Evolutionary conservation across 2,329 filamentous ascomycete species (phyloP).

Genomic region (Balansia obtecta): DNA sequence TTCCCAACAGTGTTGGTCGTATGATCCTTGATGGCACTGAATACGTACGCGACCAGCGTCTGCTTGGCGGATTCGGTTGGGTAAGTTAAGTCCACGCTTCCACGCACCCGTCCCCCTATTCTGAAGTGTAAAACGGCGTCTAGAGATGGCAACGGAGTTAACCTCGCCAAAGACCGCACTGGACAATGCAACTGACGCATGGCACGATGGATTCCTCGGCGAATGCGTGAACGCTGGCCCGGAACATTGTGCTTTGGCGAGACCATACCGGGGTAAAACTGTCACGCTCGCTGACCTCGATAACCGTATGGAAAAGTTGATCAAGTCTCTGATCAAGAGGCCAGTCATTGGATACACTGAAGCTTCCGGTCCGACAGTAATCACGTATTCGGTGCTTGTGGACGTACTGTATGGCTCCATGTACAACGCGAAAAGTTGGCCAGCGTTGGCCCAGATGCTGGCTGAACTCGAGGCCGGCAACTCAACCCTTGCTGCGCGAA

Average conservation of each 20-base stretch:
- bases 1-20: slow-evolving; percentile 33
- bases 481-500: slow-evolving; percentile 25
- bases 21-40: slow-evolving; percentile 37
- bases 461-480: slow-evolving; percentile 32
- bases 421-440: slow-evolving; percentile 32
- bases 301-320: slow-evolving; percentile 24
- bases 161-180: slow-evolving; percentile 22
- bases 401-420: slow-evolving; percentile 26
- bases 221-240: slow-evolving; percentile 36
- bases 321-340: slow-evolving; percentile 24
- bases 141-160: neutral
- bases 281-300: slow-evolving; percentile 25
- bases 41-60: slow-evolving; percentile 32
- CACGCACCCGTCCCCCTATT: neutral
- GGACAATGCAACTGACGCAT: slow-evolving; percentile 36
- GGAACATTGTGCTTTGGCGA: slow-evolving; percentile 31
- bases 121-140: neutral
- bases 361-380: slow-evolving; percentile 26
- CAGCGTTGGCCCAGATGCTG: slow-evolving; percentile 26
- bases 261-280: slow-evolving; percentile 13
- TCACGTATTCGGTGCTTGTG: slow-evolving; percentile 33
- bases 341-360: slow-evolving; percentile 27
- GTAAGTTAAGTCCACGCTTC: no score
- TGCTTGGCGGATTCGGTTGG: slow-evolving; percentile 33
- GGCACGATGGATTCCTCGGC: slow-evolving; percentile 36